Conservation (phyloP, 2,329 filamentous ascomycete genomes). For the Fusarium brachygibbosum region DNA sequence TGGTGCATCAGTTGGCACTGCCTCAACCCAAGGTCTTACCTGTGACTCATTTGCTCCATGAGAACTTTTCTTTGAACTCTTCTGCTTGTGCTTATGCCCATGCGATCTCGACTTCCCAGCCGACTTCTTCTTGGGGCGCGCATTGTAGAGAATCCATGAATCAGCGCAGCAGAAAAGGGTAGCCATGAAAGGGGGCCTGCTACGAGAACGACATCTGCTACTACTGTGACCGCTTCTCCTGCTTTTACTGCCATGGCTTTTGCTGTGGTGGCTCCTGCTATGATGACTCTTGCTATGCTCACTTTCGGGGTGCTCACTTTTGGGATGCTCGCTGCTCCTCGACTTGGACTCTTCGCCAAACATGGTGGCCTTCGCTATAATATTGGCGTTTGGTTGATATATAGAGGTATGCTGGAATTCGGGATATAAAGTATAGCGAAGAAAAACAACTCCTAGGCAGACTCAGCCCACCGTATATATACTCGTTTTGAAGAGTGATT, state of each 20-base stretch:
- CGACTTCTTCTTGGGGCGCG: neutral
- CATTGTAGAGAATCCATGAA: neutral
- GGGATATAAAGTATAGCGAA: neutral
- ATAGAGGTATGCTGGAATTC: neutral
- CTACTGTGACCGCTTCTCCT: conserved; percentile 1
- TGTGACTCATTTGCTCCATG: neutral
- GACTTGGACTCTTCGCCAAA: neutral
- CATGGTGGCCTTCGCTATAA: neutral
- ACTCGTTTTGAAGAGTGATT: conserved; percentile 20
- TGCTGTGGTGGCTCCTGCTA: neutral
- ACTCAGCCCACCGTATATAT: conserved; percentile 10
- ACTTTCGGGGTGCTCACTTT: conserved; percentile 19
- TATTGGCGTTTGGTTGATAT: neutral
- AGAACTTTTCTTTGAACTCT: conserved; percentile 10
- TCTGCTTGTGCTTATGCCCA: conserved; percentile 9
- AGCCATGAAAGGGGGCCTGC: neutral
- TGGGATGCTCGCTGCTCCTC: conserved; percentile 11
- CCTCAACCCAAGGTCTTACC: neutral
- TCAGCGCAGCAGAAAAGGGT: conserved; percentile 8
- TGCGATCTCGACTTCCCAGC: neutral
- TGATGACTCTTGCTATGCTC: neutral
- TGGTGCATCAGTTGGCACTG: neutral
- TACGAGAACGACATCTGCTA: neutral
- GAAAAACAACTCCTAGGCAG: neutral
- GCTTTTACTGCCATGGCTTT: conserved; percentile 4